Evolutionary conservation across 176 grass and related monocot genomes (phyloP), one percentile per base, ranked within the genome.

Genomic region (Urochloa ruziziensis): DNA sequence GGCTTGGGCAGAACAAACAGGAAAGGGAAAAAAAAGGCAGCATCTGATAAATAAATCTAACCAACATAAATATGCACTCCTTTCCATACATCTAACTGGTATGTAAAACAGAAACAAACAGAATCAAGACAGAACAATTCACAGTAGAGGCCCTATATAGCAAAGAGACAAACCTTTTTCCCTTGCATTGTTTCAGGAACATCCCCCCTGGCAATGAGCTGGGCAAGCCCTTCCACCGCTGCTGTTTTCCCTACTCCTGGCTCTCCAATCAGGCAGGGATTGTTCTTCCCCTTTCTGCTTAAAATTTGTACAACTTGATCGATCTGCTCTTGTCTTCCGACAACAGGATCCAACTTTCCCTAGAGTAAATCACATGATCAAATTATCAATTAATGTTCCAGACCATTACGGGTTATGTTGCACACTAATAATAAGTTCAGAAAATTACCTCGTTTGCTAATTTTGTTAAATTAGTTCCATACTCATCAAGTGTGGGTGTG

Each of bases 191-290:
- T 97, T 91, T 94, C 86, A 48, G 95, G 95, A 58, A 97, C 95
- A 85, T 97, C 92, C 5, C 95, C 86, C 23, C 24, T 91, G 44
- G 68, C n/a, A 74, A 97, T 97, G 46, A 86, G 88, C 72, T 94
- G 95, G 6, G 92, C 95, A 70, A 97, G 92, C 46, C 95, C 90
- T 89, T 97, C 95, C 2, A 91, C 92, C 67, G 91, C 89, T 60
- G 95, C 95, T 19, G 95, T 97, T 75, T 97, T 94, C 7, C 95
- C 95, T 37, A 97, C 95, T 85, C 94, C 92, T 77, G 94, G 92
- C 15, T 94, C 94, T 53, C 95, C 95, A 87, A 91, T 91, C 37
- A 97, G 77, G 58, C 92, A 94, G 39, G 95, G 90, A 54, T 97
- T 97, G 75, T 97, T 97, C 90, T 97, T 97, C 48, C 83, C 83